A percentile compares a stretch with the other conserved stretches of the same genome.
These are phyloP conservation scores for Nakataea oryzae DNA, from an alignment of 2,329 filamentous ascomycete genomes.

Conservation along the genomic window DNA sequence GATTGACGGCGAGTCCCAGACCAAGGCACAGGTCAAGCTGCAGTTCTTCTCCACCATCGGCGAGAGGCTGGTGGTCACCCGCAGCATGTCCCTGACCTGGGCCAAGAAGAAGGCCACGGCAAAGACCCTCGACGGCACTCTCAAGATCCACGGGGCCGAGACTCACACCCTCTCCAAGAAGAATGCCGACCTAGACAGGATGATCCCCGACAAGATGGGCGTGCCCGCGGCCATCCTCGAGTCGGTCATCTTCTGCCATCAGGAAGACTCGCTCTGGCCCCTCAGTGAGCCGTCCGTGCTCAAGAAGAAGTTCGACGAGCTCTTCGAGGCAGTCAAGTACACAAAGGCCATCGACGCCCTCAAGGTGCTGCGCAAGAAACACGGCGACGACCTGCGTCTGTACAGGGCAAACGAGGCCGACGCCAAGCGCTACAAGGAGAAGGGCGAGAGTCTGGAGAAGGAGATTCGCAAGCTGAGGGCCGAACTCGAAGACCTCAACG, in stretches of 20 bases:
- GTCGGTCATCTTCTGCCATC: slow-evolving; percentile 95
- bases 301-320: slow-evolving; percentile 94
- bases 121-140: slow-evolving; percentile 75
- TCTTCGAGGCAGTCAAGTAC: slow-evolving; percentile 94
- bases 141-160: slow-evolving; percentile 71
- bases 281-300: slow-evolving; percentile 77
- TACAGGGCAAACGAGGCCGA: slow-evolving; percentile 59
- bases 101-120: slow-evolving; percentile 68
- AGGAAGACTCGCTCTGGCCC: slow-evolving; percentile 95
- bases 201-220: slow-evolving; percentile 78
- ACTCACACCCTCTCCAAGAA: slow-evolving; percentile 68
- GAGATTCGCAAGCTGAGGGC: slow-evolving; percentile 52
- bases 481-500: slow-evolving; percentile 53
- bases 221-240: slow-evolving; percentile 86
- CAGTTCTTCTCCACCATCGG: slow-evolving; percentile 73
- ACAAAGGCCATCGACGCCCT: slow-evolving; percentile 96
- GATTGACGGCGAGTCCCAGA: slow-evolving; percentile 69
- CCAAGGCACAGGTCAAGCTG: slow-evolving; percentile 84
- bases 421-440: slow-evolving; percentile 65
- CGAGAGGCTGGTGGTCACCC: slow-evolving; percentile 69
- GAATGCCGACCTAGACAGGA: slow-evolving; percentile 68
- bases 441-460: slow-evolving; percentile 62
- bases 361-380: slow-evolving; percentile 73
- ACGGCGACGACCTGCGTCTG: slow-evolving; percentile 63
- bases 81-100: slow-evolving; percentile 76